These are phyloP conservation scores for Macrolepiota dolichaula DNA, from an alignment of 768 basidiomycete species.

Conservation along the genomic window DNA sequence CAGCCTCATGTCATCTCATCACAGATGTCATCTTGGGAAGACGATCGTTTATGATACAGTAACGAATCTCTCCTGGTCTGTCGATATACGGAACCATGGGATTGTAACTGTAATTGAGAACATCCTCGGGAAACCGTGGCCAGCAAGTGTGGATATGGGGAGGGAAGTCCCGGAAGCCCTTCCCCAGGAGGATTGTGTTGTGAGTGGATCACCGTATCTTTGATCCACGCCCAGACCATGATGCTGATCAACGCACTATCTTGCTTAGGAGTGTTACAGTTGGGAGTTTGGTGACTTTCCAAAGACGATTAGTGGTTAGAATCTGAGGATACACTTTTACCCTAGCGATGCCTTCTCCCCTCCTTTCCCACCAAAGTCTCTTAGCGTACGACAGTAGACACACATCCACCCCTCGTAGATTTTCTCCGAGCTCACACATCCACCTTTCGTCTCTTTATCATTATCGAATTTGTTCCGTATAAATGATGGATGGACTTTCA, in stretches of 20 bases:
- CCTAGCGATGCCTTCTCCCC: not conserved
- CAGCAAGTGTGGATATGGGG: slow-evolving; percentile 53
- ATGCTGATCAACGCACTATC: not conserved
- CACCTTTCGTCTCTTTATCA: not conserved
- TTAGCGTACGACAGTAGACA: not conserved
- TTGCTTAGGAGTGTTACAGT: slow-evolving; percentile 58
- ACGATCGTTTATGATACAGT: slow-evolving; percentile 93
- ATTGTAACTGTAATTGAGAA: slow-evolving; percentile 79
- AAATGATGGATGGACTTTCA: not conserved
- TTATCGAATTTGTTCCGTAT: not conserved
- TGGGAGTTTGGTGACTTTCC: slow-evolving; percentile 61
- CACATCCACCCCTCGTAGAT: too few relatives aligned
- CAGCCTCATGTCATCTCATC: slow-evolving; percentile 8
- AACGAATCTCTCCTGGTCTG: slow-evolving; percentile 78
- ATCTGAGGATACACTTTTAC: not conserved
- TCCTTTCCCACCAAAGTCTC: too few relatives aligned
- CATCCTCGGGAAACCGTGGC: slow-evolving; percentile 71
- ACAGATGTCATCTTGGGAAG: slow-evolving; percentile 81
- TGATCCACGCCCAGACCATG: not conserved
- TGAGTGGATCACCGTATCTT: slow-evolving; percentile 31
- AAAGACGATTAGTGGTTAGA: not conserved
- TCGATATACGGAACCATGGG: slow-evolving; percentile 76
- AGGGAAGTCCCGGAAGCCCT: slow-evolving; percentile 58
- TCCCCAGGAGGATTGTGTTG: slow-evolving; percentile 67
- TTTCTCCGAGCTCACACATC: not conserved